Evolutionary conservation across 2,329 filamentous ascomycete genomes (phyloP), one percentile per base, ranked within the genome.

Genomic region (Drechmeria coniospora): DNA sequence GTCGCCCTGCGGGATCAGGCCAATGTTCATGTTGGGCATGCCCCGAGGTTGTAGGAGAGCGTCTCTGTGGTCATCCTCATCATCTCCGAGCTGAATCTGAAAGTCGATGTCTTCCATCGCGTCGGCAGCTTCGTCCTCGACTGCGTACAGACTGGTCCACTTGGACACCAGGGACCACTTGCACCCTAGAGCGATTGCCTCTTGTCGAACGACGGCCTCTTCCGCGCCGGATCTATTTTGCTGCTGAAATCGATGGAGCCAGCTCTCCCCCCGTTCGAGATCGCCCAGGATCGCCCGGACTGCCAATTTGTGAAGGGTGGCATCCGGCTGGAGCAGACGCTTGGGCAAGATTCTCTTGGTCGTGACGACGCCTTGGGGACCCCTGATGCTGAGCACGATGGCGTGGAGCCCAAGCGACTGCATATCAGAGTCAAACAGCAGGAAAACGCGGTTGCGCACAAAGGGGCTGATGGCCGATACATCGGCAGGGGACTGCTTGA

Each of bases 101-200:
- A 23, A 21, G 19, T 17, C 10, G 9, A 28, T 20, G 13, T 28
- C 26, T 18, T 16, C 16, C 19, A 28, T 21, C 9, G 20, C 10
- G 6, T 28, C 26, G 18, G 15, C 19, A 4, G 20, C 17, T 20
- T 28, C 26, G 7, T 28, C 26, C 21, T 33, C 31, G 25, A 27
- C 22, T 8, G 26, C 14, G 17, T 25, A 33, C 16, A 33, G 21
- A 14, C 31, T 33, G 12, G 28, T 33, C 28, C 28, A 33, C 15
- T 25, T 29, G 4, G 31, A 33, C 5, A 28, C 31, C 5, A 33
- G 28, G 2, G 28, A 31, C 31, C 28, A 30, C 15, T 33, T 30
- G 11, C 6, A 9, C 5, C 23, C 31, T 9, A 31, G 8, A 10
- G 16, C 26, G 20, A 28, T 14, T 8, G 26, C 26, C 16, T 28